Percentiles rank a stretch among this genome's conserved stretches.
Conservation (phyloP, 345 rosid species). For the Euphorbia pulcherrima region DNA sequence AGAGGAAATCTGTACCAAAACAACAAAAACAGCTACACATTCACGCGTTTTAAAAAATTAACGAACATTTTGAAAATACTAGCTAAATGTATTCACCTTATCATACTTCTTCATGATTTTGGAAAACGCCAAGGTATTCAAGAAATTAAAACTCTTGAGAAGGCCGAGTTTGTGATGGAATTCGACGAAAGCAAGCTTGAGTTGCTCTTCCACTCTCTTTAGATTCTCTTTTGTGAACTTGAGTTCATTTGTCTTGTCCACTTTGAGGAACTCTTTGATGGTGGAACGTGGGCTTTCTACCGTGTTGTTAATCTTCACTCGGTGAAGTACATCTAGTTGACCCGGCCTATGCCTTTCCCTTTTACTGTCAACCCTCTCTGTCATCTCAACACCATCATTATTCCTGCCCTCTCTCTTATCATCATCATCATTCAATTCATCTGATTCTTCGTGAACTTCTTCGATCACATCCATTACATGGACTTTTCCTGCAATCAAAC, state of each 20-base stretch:
- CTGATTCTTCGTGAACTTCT: slow-evolving; percentile 39
- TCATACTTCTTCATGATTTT: slow-evolving; percentile 77
- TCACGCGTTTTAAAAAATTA: slow-evolving; percentile 6
- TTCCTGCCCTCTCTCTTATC: slow-evolving; percentile 10
- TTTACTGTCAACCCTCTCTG: background rate
- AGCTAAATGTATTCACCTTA: slow-evolving; percentile 34
- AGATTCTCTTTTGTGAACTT: slow-evolving; percentile 54
- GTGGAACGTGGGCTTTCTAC: slow-evolving; percentile 61
- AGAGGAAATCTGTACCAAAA: slow-evolving; percentile 40
- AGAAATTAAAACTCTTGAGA: slow-evolving; percentile 63
- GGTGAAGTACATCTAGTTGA: slow-evolving; percentile 48
- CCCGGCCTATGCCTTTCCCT: slow-evolving; percentile 31
- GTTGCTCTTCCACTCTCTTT: slow-evolving; percentile 46
- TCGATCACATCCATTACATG: slow-evolving; percentile 47
- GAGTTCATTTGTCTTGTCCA: slow-evolving; percentile 35
- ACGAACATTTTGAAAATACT: too few relatives aligned
- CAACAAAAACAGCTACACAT: background rate
- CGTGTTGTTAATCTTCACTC: slow-evolving; percentile 41
- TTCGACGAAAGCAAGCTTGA: slow-evolving; percentile 49
- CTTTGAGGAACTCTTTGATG: slow-evolving; percentile 46
- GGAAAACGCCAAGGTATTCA: slow-evolving; percentile 55
- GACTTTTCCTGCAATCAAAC: slow-evolving; percentile 42
- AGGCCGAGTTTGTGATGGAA: slow-evolving; percentile 69
- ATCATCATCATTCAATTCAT: slow-evolving; percentile 24
- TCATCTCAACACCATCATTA: background rate